Percentiles rank a stretch among this genome's conserved stretches.
These are phyloP conservation scores for Evernia prunastri DNA, from an alignment of 495 filamentous ascomycete species.

Conservation along the genomic window DNA sequence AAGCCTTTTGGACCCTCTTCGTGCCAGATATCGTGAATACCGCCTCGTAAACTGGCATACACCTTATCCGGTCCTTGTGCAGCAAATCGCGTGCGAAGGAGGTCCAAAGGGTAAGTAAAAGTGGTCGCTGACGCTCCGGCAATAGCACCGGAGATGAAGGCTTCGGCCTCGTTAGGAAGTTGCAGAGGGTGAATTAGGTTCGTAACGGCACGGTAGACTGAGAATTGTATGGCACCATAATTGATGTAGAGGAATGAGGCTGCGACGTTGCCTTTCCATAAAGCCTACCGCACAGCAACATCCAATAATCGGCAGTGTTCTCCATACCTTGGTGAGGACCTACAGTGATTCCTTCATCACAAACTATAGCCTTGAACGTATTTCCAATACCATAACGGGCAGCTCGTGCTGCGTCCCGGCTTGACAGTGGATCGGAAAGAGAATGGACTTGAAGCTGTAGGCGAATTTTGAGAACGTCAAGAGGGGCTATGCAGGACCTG, in stretches of 20 bases:
- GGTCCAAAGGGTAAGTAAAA: conserved; percentile 84
- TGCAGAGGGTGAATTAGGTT: conserved; percentile 49
- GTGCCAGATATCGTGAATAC: conserved; percentile 62
- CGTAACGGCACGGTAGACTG: conserved; percentile 70
- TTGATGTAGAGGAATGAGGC: conserved; percentile 88
- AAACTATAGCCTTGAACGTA: conserved; percentile 69
- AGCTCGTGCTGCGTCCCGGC: conserved; percentile 49
- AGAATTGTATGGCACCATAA: conserved; percentile 86
- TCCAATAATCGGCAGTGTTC: neutral
- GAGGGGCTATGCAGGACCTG: conserved; percentile 83
- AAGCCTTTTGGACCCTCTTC: conserved; percentile 73
- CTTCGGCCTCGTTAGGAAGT: conserved; percentile 52
- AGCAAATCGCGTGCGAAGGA: conserved; percentile 90
- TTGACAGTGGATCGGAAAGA: conserved; percentile 57
- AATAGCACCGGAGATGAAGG: conserved; percentile 72
- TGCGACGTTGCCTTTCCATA: conserved; percentile 98
- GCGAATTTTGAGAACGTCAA: conserved; percentile 96
- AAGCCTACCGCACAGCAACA: conserved; percentile 43
- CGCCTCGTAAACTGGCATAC: conserved; percentile 61
- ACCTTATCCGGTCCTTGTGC: conserved; percentile 83
- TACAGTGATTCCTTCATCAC: conserved; percentile 69
- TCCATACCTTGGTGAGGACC: conserved; percentile 16
- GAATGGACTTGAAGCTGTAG: conserved; percentile 85
- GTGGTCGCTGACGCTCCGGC: conserved; percentile 78
- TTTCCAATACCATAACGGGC: conserved; percentile 72